Evolutionary conservation across 139 green algal genomes (phyloP), one percentile per base, ranked within the genome.

Genomic region (Chlamydomonas eustigma): DNA sequence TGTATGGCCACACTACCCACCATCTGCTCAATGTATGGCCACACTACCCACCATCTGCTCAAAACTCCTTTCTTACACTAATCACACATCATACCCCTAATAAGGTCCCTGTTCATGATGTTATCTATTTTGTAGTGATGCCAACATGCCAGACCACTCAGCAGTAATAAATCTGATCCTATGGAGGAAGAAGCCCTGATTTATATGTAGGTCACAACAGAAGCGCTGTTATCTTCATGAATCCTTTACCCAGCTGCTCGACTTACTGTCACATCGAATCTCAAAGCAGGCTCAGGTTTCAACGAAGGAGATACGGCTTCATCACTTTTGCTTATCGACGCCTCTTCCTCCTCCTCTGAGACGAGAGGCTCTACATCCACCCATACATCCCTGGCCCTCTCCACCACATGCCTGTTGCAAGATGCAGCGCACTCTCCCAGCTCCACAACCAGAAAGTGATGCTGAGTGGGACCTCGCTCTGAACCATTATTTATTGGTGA

Each of bases 381-480:
- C 82, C 82, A 87, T 4, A 79, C 73, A 39, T 87, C 82, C n/a
- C 51, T 37, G 50, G 78, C 82, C 44, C 44, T 58, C 44, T 58
- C 44, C 44, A 58, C 12, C n/a, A n/a, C n/a, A n/a, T n/a, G n/a
- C n/a, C n/a, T n/a, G n/a, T n/a, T n/a, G n/a, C n/a, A n/a, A n/a
- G n/a, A n/a, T n/a, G n/a, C n/a, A n/a, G n/a, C n/a, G 3, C 78
- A 77, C 4, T 32, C 63, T 34, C 52, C 63, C 71, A 87, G 1
- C 25, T 87, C 78, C n/a, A 81, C 39, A 50, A 87, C 38, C 76
- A 87, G 33, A 39, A 84, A 87, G n/a, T 87, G 82, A 51, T 81
- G 82, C 58, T 39, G 31, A 2, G 72, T 84, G 3, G 75, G 58
- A 18, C 44, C 44, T 18, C 44, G 44, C 0, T 2, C 25, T 1